Conservation (phyloP, 2,329 filamentous ascomycete genomes). For the Fusarium abutilonis region DNA sequence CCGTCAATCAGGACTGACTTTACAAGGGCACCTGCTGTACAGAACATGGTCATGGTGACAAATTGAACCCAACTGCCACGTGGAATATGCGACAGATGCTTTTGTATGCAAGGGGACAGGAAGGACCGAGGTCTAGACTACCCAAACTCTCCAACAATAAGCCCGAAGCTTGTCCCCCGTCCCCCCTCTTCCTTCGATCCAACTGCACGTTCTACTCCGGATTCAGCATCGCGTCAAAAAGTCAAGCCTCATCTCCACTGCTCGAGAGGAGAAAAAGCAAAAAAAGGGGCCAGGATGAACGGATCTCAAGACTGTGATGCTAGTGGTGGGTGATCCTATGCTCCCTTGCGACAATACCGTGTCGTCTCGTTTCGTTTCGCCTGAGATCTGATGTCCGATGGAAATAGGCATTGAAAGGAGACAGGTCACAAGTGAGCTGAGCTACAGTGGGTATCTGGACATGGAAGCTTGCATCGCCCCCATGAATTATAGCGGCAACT, state of each 20-base stretch:
- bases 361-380: not conserved
- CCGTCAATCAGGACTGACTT: not conserved
- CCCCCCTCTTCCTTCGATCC: not conserved
- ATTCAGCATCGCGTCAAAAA: constrained; percentile 12
- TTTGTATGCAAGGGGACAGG: constrained; percentile 34
- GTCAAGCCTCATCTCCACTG: constrained; percentile 4
- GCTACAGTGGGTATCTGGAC: constrained; percentile 1
- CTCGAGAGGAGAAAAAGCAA: not conserved
- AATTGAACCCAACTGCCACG: constrained; percentile 32
- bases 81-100: constrained; percentile 18
- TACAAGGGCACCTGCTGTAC: not conserved
- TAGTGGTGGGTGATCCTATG: not conserved
- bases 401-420: not conserved
- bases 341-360: constrained; percentile 4
- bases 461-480: not conserved
- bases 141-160: constrained; percentile 6
- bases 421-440: constrained; percentile 12
- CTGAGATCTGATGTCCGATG: not conserved
- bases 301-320: not conserved
- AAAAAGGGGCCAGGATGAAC: constrained; percentile 12
- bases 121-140: constrained; percentile 14
- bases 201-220: constrained; percentile 15
- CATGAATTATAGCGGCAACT: constrained; percentile 5
- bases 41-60: not conserved
- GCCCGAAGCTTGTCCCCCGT: constrained; percentile 1